Conservation (phyloP, 257 asterid genomes). For the Handroanthus guayacan region DNA sequence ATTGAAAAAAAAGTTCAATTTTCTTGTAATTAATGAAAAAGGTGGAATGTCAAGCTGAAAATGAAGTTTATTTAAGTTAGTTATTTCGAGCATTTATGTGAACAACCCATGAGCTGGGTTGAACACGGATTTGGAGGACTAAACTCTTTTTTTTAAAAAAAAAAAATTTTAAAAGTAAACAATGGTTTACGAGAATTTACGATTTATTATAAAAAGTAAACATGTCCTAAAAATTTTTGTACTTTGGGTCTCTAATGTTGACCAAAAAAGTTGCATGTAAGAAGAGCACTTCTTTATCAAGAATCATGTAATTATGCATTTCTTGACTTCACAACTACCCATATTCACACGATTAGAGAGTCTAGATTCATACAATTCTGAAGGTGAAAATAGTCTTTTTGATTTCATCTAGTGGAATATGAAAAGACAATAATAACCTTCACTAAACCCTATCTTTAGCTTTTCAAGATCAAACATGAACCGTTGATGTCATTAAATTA, state of each 20-base stretch:
- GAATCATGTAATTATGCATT: conserved; percentile 9
- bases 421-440: neutral
- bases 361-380: neutral
- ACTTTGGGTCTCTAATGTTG: neutral
- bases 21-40: too few relatives aligned
- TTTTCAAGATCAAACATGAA: conserved; percentile 1
- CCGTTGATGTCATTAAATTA: neutral
- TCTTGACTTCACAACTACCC: conserved; percentile 28
- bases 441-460: conserved; percentile 7
- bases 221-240: too few relatives aligned
- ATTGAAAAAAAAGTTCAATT: too few relatives aligned
- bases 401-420: neutral
- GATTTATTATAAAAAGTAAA: too few relatives aligned
- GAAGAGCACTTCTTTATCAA: neutral
- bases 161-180: too few relatives aligned
- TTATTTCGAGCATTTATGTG: too few relatives aligned
- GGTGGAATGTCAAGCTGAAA: too few relatives aligned
- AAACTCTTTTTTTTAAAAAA: too few relatives aligned
- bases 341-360: neutral
- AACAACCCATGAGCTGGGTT: too few relatives aligned
- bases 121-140: too few relatives aligned
- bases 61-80: too few relatives aligned
- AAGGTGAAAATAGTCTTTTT: neutral
- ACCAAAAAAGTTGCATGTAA: neutral
- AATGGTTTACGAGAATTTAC: too few relatives aligned